These are phyloP conservation scores for Xylaria sp. DNA, from an alignment of 2,329 filamentous ascomycete species.

Conservation along the genomic window DNA sequence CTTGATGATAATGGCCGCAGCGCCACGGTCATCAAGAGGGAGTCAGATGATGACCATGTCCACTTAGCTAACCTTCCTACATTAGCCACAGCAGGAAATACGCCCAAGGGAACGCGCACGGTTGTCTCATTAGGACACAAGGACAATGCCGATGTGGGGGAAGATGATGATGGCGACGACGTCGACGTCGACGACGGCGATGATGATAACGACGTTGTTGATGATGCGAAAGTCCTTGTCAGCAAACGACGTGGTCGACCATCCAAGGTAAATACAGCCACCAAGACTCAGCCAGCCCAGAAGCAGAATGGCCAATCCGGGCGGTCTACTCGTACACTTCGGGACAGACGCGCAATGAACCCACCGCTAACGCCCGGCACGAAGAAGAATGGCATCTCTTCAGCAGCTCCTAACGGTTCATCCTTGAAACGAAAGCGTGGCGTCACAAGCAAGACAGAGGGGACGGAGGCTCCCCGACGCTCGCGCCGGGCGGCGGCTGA, in stretches of 20 bases:
- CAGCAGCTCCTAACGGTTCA: neutral
- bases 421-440: conserved; percentile 10
- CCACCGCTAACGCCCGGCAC: too few species aligned
- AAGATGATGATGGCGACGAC: neutral
- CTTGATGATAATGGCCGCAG: neutral
- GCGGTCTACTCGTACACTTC: neutral
- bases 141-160: neutral
- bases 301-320: neutral
- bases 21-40: neutral
- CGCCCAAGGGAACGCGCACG: neutral
- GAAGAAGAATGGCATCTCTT: too few species aligned
- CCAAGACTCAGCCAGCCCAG: neutral
- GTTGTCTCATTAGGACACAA: neutral
- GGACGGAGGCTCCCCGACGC: conserved; percentile 5
- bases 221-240: too few species aligned
- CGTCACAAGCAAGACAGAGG: neutral
- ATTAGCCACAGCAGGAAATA: neutral
- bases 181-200: neutral
- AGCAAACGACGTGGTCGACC: conserved; percentile 3
- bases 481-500: conserved; percentile 21
- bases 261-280: neutral
- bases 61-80: neutral
- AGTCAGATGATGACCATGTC: neutral
- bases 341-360: neutral
- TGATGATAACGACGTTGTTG: neutral